Base-by-base conservation (phyloP, 23 red algal species). In the Gracilaria gracilis region DNA sequence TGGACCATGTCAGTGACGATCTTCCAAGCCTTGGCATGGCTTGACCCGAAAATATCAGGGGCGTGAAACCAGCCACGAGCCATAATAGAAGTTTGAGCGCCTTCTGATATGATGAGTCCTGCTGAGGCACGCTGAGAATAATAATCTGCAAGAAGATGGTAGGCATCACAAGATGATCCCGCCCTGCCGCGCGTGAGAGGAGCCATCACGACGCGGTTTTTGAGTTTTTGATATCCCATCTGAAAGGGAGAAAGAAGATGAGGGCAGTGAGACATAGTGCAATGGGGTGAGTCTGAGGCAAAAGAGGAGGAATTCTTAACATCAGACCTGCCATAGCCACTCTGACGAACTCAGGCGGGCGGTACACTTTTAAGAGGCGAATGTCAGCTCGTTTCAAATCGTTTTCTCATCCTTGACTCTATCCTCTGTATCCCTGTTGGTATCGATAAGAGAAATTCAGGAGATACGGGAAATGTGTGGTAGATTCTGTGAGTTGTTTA, bases 161-260 rank as follows among this genome's bases (percentile, higher is more conserved):
- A 82, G 16, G 87, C 75, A 2, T 79, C 79, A n/a, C 24, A 31
- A 20, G 19, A 34, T 19, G 16, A 17, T 57, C 57, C 49, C 9
- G 85, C 66, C 31, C 94, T 83, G 3, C 75, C 81, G 23, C 94
- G 86, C 4, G 94, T 92, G 57, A 92, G 70, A 9, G 94, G 94
- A 16, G 94, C 88, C 88, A 96, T 82, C 67, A 96, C 81, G 82
- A 96, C 90, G 61, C 94, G 89, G 54, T 92, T 96, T 17, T 57
- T 55, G 3, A 95, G 28, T 27, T 53, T 70, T 37, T 91, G 78
- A 31, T 61, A 57, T 9, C 89, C 81, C 58, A 95, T 57, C 20
- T 75, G 35, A 24, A 84, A 53, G 1, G 89, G 89, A 23, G 75
- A 78, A 54, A 93, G 61, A 12, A 93, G 78, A n/a, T 55, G 28